Base-by-base conservation (phyloP, 2,329 filamentous ascomycete genomes). In the Westerdykella aurantiaca region DNA sequence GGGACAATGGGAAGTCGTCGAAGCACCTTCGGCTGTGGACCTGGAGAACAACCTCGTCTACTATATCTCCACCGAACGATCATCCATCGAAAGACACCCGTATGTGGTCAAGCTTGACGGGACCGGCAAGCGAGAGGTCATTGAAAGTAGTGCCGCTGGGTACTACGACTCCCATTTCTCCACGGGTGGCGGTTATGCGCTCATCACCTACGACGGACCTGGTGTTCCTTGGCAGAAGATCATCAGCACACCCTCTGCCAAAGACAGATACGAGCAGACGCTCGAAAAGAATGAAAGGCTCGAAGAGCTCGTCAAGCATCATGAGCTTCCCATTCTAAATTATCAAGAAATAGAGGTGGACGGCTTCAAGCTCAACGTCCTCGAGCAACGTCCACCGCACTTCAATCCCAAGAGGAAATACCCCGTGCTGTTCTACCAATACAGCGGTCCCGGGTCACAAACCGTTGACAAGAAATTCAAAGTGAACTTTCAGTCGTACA, bases 361-460 rank as follows among this genome's bases (percentile, higher is more conserved):
- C 49, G 86, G 83, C 25, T 83, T 86, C 54, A 79, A 82, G 14
- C 69, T 87, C 13, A 81, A 86, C 47, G 75, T 85, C 11, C 72
- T 97, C 12, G 93, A 98, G 68, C 85, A 89, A 23, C 85, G 88
- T 0, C 93, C 93, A 5, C 86, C 90, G 1, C 85, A 95, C 67
- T 98, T 97, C 63, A 79, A 89, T 64, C 74, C 81, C 14, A 82
- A 81, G 56, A 90, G 86, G 69, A 82, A 86, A 61, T 97, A 98
- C 56, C 93, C 93, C 0, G 89, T 98, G 1, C 78, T 98, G 4
- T 98, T 98, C 75, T 85, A 87, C 59, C 83, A 96, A 46, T 98
- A 98, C 72, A 91, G 88, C 18, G 93, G 93, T 0, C 93, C 93
- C 0, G 88, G 86, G n/a, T 96, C 89, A 14, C 94, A 98, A 64